Evolutionary conservation across 2,329 filamentous ascomycete species (phyloP).

Genomic region (Cordyceps cicadae): DNA sequence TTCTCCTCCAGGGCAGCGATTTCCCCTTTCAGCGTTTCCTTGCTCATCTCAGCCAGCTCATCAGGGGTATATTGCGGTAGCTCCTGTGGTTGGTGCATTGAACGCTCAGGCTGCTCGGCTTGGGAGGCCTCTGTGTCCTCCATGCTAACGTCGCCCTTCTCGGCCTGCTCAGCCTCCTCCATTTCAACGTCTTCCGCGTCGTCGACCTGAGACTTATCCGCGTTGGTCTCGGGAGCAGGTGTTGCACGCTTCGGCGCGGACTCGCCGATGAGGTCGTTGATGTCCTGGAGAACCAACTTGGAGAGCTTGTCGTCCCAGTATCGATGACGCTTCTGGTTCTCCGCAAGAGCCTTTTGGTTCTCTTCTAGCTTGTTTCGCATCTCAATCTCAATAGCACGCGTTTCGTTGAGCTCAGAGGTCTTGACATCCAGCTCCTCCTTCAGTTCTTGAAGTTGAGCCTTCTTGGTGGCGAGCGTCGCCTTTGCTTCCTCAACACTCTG

Average conservation of each 20-base stretch:
- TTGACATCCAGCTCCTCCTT: constrained; percentile 86
- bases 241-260: constrained; percentile 21
- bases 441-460: constrained; percentile 66
- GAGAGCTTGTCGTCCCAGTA: constrained; percentile 88
- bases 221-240: constrained; percentile 6
- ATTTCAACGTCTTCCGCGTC: constrained; percentile 25
- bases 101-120: constrained; percentile 16
- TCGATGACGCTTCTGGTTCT: constrained; percentile 74
- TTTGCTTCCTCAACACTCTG: constrained; percentile 74
- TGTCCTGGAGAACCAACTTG: constrained; percentile 75
- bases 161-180: constrained; percentile 23
- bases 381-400: constrained; percentile 84
- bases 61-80: constrained; percentile 72
- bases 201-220: constrained; percentile 20
- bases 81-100: constrained; percentile 38
- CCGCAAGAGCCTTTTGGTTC: constrained; percentile 77
- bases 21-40: constrained; percentile 51
- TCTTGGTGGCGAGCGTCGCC: constrained; percentile 67
- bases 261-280: constrained; percentile 55
- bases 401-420: constrained; percentile 77
- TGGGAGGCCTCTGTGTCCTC: background rate
- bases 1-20: constrained; percentile 56
- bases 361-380: constrained; percentile 98
- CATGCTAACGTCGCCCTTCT: constrained; percentile 13
- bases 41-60: constrained; percentile 58